These are phyloP conservation scores for Mimosa bimucronata DNA, from an alignment of 306 rosid species.

Conservation along the genomic window DNA sequence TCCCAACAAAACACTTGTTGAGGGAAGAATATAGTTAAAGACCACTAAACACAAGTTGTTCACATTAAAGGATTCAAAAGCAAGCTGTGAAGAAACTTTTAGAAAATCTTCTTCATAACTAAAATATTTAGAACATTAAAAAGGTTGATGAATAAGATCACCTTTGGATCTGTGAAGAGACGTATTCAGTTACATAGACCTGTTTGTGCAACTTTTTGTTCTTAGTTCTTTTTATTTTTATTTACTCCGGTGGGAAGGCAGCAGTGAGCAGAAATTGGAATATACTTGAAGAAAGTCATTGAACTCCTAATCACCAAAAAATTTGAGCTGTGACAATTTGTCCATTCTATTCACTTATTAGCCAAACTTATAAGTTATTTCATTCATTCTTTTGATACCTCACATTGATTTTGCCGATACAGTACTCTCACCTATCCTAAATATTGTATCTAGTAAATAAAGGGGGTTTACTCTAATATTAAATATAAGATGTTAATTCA, in stretches of 20 bases:
- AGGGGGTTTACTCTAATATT: no score
- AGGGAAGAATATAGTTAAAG: not conserved
- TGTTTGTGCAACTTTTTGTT: not conserved
- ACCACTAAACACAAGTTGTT: not conserved
- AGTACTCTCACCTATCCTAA: no score
- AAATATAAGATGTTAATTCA: no score
- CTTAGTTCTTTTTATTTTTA: not conserved
- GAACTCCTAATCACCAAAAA: no score
- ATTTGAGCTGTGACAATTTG: no score
- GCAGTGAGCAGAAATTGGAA: no score
- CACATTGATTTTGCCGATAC: no score
- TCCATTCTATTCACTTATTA: no score
- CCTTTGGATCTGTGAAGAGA: not conserved
- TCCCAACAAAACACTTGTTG: not conserved
- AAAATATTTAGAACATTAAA: not conserved
- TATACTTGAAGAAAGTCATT: no score
- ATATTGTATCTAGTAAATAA: no score
- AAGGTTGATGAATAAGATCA: not conserved
- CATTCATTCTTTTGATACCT: no score
- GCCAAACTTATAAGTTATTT: no score
- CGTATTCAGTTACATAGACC: slow-evolving; percentile 14
- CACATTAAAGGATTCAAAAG: not conserved
- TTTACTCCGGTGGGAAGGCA: not conserved
- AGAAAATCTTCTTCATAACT: not conserved
- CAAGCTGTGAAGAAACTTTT: not conserved